These are phyloP conservation scores for Botryotinia convoluta DNA, from an alignment of 2,329 filamentous ascomycete genomes.

Conservation along the genomic window DNA sequence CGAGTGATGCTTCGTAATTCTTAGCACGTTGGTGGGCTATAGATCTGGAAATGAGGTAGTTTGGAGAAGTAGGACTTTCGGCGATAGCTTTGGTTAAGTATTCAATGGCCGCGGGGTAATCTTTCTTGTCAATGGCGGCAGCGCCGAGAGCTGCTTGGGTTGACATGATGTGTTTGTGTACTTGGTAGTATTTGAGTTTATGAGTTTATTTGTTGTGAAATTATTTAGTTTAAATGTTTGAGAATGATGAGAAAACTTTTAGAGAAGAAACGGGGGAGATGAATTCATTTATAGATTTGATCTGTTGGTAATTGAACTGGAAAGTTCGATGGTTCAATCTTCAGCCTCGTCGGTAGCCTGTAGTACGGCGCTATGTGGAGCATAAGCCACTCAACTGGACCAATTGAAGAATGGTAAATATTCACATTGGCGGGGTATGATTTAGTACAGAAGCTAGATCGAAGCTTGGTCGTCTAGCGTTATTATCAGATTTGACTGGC, in stretches of 20 bases:
- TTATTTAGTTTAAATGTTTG: not conserved
- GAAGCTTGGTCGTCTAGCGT: not conserved
- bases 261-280: not conserved
- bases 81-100: conserved; percentile 65
- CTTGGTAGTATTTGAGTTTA: not conserved
- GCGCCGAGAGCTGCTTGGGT: conserved; percentile 51
- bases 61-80: conserved; percentile 65
- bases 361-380: not conserved
- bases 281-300: not conserved
- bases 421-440: not conserved
- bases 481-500: too few relatives aligned
- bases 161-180: conserved; percentile 43
- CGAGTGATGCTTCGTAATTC: conserved; percentile 61
- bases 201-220: not conserved
- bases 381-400: not conserved
- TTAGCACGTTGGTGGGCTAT: conserved; percentile 69
- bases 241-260: not conserved
- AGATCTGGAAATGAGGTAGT: conserved; percentile 80
- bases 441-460: not conserved
- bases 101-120: conserved; percentile 66
- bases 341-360: not conserved
- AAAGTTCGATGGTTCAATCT: not conserved
- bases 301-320: not conserved
- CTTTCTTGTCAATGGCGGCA: conserved; percentile 59
- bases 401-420: not conserved